Base-by-base conservation (phyloP, 1,284 basidiomycete species). In the Pisolithus thermaeus region DNA sequence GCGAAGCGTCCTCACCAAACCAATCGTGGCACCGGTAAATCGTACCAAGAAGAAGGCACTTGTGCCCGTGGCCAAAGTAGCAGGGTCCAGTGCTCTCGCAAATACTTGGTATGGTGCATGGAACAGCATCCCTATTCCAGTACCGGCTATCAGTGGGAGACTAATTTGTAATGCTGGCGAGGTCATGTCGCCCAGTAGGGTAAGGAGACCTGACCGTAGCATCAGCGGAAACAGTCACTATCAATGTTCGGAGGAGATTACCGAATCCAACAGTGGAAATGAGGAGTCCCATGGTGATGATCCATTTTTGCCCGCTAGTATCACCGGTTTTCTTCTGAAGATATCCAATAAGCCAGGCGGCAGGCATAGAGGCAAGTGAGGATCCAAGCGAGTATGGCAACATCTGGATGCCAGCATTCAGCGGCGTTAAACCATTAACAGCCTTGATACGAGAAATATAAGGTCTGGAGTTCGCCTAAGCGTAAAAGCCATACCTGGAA, bases 31-130 rank as follows among this genome's bases (percentile, higher is more conserved):
- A 14, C 88, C 88, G 37, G 87, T 90, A 68, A 90, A 91, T 41
- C 88, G 76, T 44, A 90, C 85, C 51, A 91, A 74, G 66, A 91
- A 90, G 64, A 91, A 90, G 22, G 87, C 88, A 62, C 86, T 84
- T 12, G 88, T 90, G 27, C 84, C 85, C 40, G 81, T 77, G n/a
- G 87, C 86, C 51, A 89, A 69, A 58, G 89, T 81, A 46, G 75
- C 70, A 9, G 80, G 77, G 54, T 77, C 73, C 37, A 91, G 66
- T 16, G 83, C 78, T 54, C 74, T 76, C 42, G 78, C 79, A 63
- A 90, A 87, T 14, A 89, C 76, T 62, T 89, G 86, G 61, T 87
- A 89, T 8, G 88, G 89, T 1, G 87, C 80, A 64, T 90, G 87
- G 66, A 90, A 90, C 25, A 90, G 70, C 78, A 90, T 83, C 42